These are phyloP conservation scores for Plasmodium adleri DNA, from an alignment of 169 alveolate genomes.

Conservation along the genomic window DNA sequence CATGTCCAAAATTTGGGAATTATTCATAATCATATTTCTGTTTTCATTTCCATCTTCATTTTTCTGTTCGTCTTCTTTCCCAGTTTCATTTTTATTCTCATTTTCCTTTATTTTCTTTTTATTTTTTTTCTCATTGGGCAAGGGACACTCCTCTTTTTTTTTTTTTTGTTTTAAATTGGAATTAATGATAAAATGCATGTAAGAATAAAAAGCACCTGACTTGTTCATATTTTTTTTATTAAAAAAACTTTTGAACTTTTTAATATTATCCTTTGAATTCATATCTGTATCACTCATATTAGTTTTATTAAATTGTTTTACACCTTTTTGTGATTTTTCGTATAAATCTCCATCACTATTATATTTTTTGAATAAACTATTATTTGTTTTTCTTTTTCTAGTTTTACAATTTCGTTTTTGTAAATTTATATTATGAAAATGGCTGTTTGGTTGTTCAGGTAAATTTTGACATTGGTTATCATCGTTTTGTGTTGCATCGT, in stretches of 20 bases:
- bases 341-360: conserved; percentile 71
- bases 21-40: too few relatives aligned
- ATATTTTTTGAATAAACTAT: conserved; percentile 3
- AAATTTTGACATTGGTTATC: neutral
- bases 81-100: conserved; percentile 15
- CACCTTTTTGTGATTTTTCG: conserved; percentile 10
- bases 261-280: conserved; percentile 17
- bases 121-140: conserved; percentile 7
- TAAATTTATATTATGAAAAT: neutral
- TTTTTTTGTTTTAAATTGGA: conserved; percentile 25
- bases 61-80: conserved; percentile 19
- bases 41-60: conserved; percentile 3
- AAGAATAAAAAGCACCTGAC: conserved; percentile 23
- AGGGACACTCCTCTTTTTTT: conserved; percentile 4
- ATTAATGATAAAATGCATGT: conserved; percentile 35
- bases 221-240: conserved; percentile 18
- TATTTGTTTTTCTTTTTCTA: conserved; percentile 10
- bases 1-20: too few relatives aligned
- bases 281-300: conserved; percentile 37
- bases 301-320: neutral
- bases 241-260: neutral
- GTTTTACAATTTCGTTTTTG: neutral
- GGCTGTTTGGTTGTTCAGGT: neutral
- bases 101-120: conserved; percentile 20
- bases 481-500: neutral